phyloP scores from a whole-genome alignment of 2,329 filamentous ascomycete species.

The Diaporthe amygdali region DNA sequence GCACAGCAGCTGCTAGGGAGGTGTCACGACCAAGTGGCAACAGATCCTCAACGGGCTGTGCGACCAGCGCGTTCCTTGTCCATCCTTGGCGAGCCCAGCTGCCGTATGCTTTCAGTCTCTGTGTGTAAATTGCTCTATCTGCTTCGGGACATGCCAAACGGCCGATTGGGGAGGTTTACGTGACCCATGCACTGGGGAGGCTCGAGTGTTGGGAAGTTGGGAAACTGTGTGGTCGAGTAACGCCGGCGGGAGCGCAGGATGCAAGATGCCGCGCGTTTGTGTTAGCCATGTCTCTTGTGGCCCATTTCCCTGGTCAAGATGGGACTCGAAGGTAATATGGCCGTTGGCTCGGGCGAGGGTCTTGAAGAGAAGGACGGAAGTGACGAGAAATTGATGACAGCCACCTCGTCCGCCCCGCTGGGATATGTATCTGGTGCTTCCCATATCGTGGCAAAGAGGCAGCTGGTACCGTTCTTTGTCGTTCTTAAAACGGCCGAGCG shows the following conservation, averaged over 20 bases:
- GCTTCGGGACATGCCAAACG: neutral
- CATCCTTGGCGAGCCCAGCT: neutral
- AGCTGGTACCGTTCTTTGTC: neutral
- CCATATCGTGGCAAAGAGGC: neutral
- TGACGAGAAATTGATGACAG: neutral
- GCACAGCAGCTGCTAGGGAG: neutral
- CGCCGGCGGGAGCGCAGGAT: slow-evolving; percentile 8
- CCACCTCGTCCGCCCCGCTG: neutral
- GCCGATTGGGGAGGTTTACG: too few relatives aligned
- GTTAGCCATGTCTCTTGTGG: slow-evolving; percentile 19
- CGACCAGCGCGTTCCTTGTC: neutral
- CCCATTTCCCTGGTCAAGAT: neutral
- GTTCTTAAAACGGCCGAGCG: neutral
- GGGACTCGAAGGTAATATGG: neutral
- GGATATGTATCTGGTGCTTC: neutral
- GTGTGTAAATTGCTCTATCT: neutral
- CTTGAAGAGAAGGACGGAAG: neutral
- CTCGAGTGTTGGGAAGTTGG: neutral
- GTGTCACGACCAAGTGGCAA: neutral
- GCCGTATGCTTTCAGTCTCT: neutral
- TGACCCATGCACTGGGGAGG: neutral
- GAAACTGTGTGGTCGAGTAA: neutral
- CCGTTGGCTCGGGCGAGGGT: neutral
- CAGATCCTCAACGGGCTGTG: slow-evolving; percentile 11
- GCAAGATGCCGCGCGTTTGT: slow-evolving; percentile 17